Percentiles rank a stretch among this genome's conserved stretches.
These are phyloP conservation scores for Trichoderma sp. DNA, from an alignment of 2,329 filamentous ascomycete genomes.

Conservation along the genomic window DNA sequence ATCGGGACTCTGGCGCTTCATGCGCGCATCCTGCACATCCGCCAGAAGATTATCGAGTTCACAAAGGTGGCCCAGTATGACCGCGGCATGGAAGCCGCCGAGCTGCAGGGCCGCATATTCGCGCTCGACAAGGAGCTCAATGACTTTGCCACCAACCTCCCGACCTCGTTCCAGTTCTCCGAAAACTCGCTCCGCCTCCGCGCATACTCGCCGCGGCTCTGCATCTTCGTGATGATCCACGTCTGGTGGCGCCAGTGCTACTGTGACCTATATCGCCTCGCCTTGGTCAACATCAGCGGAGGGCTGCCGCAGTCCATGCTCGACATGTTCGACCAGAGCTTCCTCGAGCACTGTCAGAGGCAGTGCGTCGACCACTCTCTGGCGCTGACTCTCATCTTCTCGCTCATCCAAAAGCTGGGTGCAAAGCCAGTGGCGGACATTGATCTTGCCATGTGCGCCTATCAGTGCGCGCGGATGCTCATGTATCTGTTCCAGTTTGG, in stretches of 20 bases:
- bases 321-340: constrained; percentile 51
- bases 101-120: constrained; percentile 49
- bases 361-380: constrained; percentile 58
- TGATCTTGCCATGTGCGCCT: constrained; percentile 58
- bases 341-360: constrained; percentile 53
- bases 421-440: constrained; percentile 57
- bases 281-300: constrained; percentile 54
- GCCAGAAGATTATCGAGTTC: constrained; percentile 57
- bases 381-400: constrained; percentile 59
- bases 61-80: constrained; percentile 48
- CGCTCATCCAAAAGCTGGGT: constrained; percentile 53
- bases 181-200: constrained; percentile 58
- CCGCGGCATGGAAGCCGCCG: constrained; percentile 47
- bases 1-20: constrained; percentile 60
- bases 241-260: constrained; percentile 63
- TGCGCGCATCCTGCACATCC: constrained; percentile 58
- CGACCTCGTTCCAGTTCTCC: constrained; percentile 59
- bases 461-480: constrained; percentile 57
- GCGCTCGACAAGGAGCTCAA: constrained; percentile 53
- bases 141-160: constrained; percentile 56
- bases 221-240: constrained; percentile 62
- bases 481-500: constrained; percentile 54
- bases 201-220: constrained; percentile 59
- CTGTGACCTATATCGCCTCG: constrained; percentile 59
- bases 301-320: constrained; percentile 50